These are phyloP conservation scores for Boletus pseudopeckii DNA, from an alignment of 768 basidiomycete genomes.

Conservation along the genomic window DNA sequence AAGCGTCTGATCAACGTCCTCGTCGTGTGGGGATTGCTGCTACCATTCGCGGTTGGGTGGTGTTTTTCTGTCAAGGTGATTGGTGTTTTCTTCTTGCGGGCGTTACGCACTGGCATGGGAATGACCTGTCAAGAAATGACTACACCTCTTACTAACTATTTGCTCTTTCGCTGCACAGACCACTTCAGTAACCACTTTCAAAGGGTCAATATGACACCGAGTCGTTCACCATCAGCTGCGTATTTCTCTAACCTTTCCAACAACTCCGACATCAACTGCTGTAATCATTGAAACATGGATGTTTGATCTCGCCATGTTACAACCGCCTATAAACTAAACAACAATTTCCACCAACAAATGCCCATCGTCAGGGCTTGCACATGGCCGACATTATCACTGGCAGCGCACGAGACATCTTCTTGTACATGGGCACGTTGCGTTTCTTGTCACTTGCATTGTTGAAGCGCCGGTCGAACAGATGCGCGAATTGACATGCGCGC, in stretches of 20 bases:
- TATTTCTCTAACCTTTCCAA: no score
- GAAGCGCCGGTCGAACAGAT: not conserved
- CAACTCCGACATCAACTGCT: no score
- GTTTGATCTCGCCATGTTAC: not conserved
- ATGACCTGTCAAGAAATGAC: not conserved
- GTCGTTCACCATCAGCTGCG: no score
- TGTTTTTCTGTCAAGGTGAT: constrained; percentile 33
- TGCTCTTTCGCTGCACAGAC: no score
- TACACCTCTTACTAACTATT: not conserved
- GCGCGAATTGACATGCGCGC: not conserved
- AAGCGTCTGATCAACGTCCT: constrained; percentile 75
- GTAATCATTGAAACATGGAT: no score
- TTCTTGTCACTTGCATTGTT: not conserved
- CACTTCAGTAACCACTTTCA: no score
- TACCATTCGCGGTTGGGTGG: constrained; percentile 15
- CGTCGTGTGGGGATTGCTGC: constrained; percentile 57
- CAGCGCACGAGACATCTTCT: not conserved
- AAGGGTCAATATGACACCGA: no score
- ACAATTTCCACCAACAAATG: no score
- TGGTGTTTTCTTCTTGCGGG: constrained; percentile 44
- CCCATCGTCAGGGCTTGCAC: not conserved
- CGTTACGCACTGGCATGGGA: constrained; percentile 42
- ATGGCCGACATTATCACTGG: not conserved
- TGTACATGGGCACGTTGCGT: not conserved
- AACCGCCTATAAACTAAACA: not conserved